Evolutionary conservation across 768 basidiomycete genomes (phyloP), one percentile per base, ranked within the genome.

Genomic region (Hortiboletus campestris): DNA sequence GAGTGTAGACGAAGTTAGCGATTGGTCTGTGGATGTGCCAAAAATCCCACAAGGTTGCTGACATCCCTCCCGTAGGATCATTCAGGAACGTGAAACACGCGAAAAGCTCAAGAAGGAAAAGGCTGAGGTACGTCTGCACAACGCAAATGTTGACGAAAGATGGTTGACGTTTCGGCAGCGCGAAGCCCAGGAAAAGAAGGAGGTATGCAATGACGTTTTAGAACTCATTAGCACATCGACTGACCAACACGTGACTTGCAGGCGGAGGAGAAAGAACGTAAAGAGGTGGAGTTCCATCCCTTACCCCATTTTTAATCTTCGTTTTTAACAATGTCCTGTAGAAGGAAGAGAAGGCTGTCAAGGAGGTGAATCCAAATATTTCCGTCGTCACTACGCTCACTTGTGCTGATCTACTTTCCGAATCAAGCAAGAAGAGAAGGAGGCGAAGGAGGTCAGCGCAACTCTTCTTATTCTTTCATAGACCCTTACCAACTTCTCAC

Each of bases 81-180:
- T 82, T 57, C 82, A 87, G 67, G 91, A 94, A 66, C 86, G 91
- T 50, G 89, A 89, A 76, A 90, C 84, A 22, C 82, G 88, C 56
- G 91, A 87, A 67, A 91, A 88, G 71, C 76, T 93, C 52, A 90
- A 91, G 82, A 88, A 85, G 69, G 90, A 93, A 75, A 82, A 83
- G 53, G 82, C 81, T 28, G 81, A 81, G 76, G 80, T 82, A 57
- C 48, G 72, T 53, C 25, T 38, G 10, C 46, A 29, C 13, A 20
- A 19, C 12, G 31, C 12, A 8, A 17, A 10, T 19, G 34, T 49
- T 48, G 10, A 42, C 22, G 4, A 10, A 6, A 5, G 34, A 46
- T 20, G 51, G 44, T 31, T 63, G 48, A 64, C 50, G 34, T 56
- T 32, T 46, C n/a, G 20, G 38, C 66, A 92, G 88, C 84, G 83